Base-by-base conservation (phyloP, 257 asterid species). In the Nemophila menziesii region DNA sequence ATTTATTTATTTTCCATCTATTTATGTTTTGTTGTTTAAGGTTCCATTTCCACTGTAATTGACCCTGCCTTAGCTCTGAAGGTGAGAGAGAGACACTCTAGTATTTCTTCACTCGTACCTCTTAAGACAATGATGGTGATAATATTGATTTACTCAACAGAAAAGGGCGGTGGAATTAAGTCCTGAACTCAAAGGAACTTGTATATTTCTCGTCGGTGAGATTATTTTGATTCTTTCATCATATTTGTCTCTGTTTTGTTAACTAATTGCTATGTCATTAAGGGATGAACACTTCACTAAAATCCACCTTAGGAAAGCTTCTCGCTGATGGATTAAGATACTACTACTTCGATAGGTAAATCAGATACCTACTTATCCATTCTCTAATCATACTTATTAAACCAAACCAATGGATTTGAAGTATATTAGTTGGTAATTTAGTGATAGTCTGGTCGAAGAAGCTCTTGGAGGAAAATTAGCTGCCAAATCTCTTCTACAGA, bases 321-420 rank as follows among this genome's bases (percentile, higher is more conserved):
- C 94, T 89, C 37, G 94, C 95, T 0, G 93, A 84, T 52, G 66
- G 86, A 42, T 57, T 89, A 40, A 70, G 93, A 52, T 84, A 84
- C 70, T 80, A 74, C 55, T 80, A 64, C 59, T 84, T 89, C 55
- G 93, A 89, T 67, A 78, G 98, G 98, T 84, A 46, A 22, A 9
- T 29, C 22, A 24, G 7, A 33, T 8, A 26, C 38, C 22, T 8
- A 11, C 17, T n/a, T 39, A 19, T 20, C 12, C 9, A 7, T 29
- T 3, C 12, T n/a, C n/a, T n/a, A n/a, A n/a, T n/a, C n/a, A n/a
- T n/a, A n/a, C n/a, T n/a, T n/a, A n/a, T n/a, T n/a, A n/a, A n/a
- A n/a, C n/a, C n/a, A n/a, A n/a, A n/a, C n/a, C n/a, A n/a, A n/a
- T n/a, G n/a, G n/a, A n/a, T n/a, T n/a, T n/a, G n/a, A n/a, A 53